These are phyloP conservation scores for Euphrasia arctica DNA, from an alignment of 305 asterid species.

Conservation along the genomic window DNA sequence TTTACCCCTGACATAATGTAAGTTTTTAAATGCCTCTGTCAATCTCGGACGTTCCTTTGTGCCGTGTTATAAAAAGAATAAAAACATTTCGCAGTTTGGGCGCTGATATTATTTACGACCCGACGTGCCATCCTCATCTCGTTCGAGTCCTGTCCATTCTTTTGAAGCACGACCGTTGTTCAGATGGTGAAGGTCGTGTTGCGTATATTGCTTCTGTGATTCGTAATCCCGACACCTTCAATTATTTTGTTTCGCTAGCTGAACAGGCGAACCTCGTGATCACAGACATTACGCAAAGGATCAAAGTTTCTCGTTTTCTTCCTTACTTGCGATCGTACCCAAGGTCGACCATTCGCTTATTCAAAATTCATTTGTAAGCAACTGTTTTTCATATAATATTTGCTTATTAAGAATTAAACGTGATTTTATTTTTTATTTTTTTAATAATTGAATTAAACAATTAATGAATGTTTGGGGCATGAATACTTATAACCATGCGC, in stretches of 20 bases:
- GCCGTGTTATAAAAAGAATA: neutral
- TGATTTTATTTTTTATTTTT: too few species aligned
- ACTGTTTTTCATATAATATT: too few species aligned
- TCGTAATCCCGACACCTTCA: slow-evolving; percentile 68
- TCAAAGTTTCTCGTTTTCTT: slow-evolving; percentile 49
- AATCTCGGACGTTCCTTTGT: neutral
- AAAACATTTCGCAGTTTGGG: slow-evolving; percentile 54
- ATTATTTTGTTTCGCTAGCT: slow-evolving; percentile 56
- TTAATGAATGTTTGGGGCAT: too few species aligned
- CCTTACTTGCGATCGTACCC: slow-evolving; percentile 72
- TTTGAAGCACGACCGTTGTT: slow-evolving; percentile 31
- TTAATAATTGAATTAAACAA: too few species aligned
- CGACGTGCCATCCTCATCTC: slow-evolving; percentile 76
- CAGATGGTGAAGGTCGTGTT: slow-evolving; percentile 33
- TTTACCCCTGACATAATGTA: slow-evolving; percentile 73
- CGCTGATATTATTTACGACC: slow-evolving; percentile 87
- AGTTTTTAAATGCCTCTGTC: slow-evolving; percentile 10
- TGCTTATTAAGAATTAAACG: too few species aligned
- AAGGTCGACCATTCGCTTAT: slow-evolving; percentile 49
- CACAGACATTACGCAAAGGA: slow-evolving; percentile 51
- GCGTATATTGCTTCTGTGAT: slow-evolving; percentile 82
- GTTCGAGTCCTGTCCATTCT: slow-evolving; percentile 61
- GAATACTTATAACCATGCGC: too few species aligned
- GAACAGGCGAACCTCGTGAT: slow-evolving; percentile 51
- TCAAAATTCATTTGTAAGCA: slow-evolving; percentile 41